A percentile compares a stretch with the other conserved stretches of the same genome.
Evolutionary conservation across 2,329 filamentous ascomycete genomes (phyloP).

Genomic region (Pezicula radicicola): DNA sequence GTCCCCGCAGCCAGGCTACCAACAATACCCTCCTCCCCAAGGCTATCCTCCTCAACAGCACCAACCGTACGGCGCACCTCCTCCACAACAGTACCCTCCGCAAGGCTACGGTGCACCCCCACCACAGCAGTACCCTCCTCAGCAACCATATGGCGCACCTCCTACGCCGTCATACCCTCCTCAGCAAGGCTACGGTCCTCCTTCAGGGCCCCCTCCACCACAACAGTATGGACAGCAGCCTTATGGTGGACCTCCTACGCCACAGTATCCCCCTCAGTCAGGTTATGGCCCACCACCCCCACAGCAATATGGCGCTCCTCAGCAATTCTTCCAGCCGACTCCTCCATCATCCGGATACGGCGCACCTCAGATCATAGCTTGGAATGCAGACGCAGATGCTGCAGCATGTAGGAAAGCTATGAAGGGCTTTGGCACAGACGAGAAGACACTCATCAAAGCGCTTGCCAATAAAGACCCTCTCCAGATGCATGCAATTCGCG

Average conservation of each 20-base stretch:
- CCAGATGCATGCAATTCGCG: constrained; percentile 67
- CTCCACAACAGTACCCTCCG: constrained; percentile 17
- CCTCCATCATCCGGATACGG: constrained; percentile 73
- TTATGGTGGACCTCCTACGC: constrained; percentile 14
- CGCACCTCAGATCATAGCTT: constrained; percentile 64
- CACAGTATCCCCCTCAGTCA: constrained; percentile 32
- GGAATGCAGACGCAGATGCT: constrained; percentile 67
- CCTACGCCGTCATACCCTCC: constrained; percentile 33
- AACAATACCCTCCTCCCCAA: constrained; percentile 8
- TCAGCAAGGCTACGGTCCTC: constrained; percentile 6
- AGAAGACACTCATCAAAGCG: constrained; percentile 68
- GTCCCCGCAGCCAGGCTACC: constrained; percentile 7
- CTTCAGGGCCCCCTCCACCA: constrained; percentile 12
- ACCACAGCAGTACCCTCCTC: constrained; percentile 6
- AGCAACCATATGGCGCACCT: constrained; percentile 7
- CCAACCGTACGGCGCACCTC: constrained; percentile 6
- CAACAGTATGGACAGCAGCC: constrained; percentile 13
- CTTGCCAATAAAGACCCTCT: constrained; percentile 74
- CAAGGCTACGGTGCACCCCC: constrained; percentile 16
- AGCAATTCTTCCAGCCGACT: constrained; percentile 46
- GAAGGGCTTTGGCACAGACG: constrained; percentile 92
- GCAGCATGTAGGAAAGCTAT: constrained; percentile 75
- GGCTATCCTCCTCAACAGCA: constrained; percentile 1
- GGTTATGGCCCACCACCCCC: constrained; percentile 32
- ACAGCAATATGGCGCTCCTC: constrained; percentile 30